Conservation (phyloP, 208 protist genomes). For the Phytomonas francai region DNA sequence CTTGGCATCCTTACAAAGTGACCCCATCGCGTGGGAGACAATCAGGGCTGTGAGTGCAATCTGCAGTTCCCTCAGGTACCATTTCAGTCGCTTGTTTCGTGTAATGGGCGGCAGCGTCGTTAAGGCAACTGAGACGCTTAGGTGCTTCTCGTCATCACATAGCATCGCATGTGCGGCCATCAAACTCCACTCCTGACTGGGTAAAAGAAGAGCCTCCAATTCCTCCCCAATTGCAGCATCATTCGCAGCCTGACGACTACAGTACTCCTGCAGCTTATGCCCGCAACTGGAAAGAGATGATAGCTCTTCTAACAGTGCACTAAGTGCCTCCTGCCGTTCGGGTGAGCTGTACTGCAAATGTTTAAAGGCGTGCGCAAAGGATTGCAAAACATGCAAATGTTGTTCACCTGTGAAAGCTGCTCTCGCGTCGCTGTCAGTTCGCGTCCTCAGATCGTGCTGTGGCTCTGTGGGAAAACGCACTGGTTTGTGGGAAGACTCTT, state of each 20-base stretch:
- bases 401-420: no score
- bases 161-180: constrained; percentile 20
- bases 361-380: background rate
- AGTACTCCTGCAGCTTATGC: background rate
- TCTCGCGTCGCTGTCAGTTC: background rate
- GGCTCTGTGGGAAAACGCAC: background rate
- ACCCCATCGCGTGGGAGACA: constrained; percentile 3
- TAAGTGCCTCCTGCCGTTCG: background rate
- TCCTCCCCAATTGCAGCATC: constrained; percentile 13
- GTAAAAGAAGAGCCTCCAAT: constrained; percentile 1
- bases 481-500: background rate
- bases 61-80: constrained; percentile 19
- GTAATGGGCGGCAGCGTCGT: constrained; percentile 18
- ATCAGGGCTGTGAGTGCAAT: constrained; percentile 11
- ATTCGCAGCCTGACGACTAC: background rate
- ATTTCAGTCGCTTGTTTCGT: constrained; percentile 19
- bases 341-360: background rate
- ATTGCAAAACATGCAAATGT: background rate
- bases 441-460: background rate
- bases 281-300: background rate
- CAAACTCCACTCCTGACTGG: constrained; percentile 18
- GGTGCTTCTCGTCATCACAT: constrained; percentile 14
- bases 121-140: constrained; percentile 16
- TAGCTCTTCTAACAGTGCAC: background rate
- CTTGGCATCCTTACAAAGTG: background rate